These are phyloP conservation scores for Collybiopsis confluens DNA, from an alignment of 768 basidiomycete species.

Conservation along the genomic window DNA sequence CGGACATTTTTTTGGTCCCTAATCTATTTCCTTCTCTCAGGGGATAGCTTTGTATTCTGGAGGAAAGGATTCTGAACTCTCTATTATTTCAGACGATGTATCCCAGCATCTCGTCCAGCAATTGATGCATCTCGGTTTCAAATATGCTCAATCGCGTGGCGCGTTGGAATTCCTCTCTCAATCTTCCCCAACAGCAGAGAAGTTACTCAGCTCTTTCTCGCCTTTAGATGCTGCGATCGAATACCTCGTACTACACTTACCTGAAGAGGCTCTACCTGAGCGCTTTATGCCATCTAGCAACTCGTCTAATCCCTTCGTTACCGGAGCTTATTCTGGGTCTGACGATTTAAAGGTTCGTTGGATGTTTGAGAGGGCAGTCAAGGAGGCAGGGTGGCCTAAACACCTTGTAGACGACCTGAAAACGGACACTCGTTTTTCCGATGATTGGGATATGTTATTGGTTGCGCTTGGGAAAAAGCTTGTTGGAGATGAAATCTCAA, in stretches of 20 bases:
- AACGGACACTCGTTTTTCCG: conserved; percentile 30
- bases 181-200: conserved; percentile 55
- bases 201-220: conserved; percentile 53
- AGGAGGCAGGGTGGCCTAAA: conserved; percentile 80
- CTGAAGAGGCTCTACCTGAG: conserved; percentile 83
- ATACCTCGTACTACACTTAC: conserved; percentile 76
- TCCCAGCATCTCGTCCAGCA: conserved; percentile 42
- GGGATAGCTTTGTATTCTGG: conserved; percentile 44
- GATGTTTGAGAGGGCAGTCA: conserved; percentile 75
- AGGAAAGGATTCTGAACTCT: conserved; percentile 31
- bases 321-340: conserved; percentile 56
- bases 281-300: conserved; percentile 63
- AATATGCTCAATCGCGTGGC: conserved; percentile 42
- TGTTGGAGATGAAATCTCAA: conserved; percentile 32
- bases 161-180: conserved; percentile 53
- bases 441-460: conserved; percentile 53
- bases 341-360: conserved; percentile 70
- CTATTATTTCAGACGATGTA: conserved; percentile 39
- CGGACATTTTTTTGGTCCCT: neutral
- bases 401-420: conserved; percentile 59
- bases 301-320: conserved; percentile 67
- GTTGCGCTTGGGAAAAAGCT: conserved; percentile 51
- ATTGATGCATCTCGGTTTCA: conserved; percentile 68
- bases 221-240: conserved; percentile 79
- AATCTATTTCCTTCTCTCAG: conserved; percentile 34